phyloP scores from a whole-genome alignment of 148 eudicot genomes.

The Amaranthus palmeri region DNA sequence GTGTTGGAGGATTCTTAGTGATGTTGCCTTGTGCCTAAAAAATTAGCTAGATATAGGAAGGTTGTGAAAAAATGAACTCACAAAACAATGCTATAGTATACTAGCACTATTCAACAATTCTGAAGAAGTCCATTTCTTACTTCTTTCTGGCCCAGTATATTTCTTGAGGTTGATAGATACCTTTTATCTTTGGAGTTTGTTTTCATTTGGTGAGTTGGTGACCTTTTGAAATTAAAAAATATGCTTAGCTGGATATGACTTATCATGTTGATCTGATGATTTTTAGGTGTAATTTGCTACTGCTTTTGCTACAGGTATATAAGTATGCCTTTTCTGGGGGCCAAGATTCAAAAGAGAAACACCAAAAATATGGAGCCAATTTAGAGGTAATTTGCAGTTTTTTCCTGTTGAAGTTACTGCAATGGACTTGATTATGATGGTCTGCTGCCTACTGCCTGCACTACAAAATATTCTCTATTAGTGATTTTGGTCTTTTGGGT shows the following conservation, averaged over 20 bases:
- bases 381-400: conserved; percentile 54
- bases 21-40: neutral
- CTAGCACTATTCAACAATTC: neutral
- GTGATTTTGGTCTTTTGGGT: neutral
- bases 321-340: conserved; percentile 97
- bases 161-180: neutral
- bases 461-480: neutral
- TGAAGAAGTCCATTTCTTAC: neutral
- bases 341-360: conserved; percentile 90
- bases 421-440: neutral
- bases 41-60: neutral
- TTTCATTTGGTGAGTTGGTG: neutral
- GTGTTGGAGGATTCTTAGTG: neutral
- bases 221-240: neutral
- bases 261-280: neutral
- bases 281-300: neutral
- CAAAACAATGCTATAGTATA: neutral
- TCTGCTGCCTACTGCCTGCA: neutral
- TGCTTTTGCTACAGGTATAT: conserved; percentile 50
- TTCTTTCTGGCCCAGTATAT: neutral
- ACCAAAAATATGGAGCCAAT: conserved; percentile 82
- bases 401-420: conserved; percentile 1
- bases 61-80: neutral
- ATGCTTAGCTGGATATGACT: no score
- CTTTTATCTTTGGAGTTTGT: neutral